These are phyloP conservation scores for Symbiodinium pilosum DNA, from an alignment of 73 alveolate species.

Conservation along the genomic window DNA sequence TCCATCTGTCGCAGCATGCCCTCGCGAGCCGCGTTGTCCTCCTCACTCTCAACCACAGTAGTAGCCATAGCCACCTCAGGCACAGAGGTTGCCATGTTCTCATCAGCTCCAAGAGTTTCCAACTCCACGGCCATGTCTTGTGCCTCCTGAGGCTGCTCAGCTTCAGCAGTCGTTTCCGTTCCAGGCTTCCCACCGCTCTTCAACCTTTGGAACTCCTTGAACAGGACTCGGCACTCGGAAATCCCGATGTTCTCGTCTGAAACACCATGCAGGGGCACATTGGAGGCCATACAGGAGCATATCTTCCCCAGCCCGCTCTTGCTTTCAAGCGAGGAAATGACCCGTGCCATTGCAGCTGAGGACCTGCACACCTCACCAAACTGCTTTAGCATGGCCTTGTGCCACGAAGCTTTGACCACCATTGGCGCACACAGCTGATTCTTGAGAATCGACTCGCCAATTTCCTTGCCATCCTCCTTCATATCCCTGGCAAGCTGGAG, in stretches of 20 bases:
- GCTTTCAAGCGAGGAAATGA: not conserved
- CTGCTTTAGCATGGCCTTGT: not conserved
- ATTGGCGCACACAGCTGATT: slow-evolving; percentile 25
- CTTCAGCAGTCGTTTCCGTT: not conserved
- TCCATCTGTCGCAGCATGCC: not conserved
- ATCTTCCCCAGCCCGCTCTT: not conserved
- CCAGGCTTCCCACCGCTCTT: not conserved
- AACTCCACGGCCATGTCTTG: not conserved
- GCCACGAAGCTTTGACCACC: slow-evolving; percentile 20
- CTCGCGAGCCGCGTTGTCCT: not conserved
- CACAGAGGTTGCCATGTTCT: not conserved
- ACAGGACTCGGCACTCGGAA: slow-evolving; percentile 2
- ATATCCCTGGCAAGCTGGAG: not conserved
- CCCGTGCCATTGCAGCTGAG: slow-evolving; percentile 9
- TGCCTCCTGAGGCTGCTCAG: not conserved
- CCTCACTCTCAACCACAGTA: not conserved
- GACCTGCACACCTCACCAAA: not conserved
- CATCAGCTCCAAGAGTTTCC: not conserved
- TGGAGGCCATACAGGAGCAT: not conserved
- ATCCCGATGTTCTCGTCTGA: not conserved
- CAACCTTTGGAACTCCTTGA: not conserved
- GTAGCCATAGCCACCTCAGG: not conserved
- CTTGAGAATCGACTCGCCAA: slow-evolving; percentile 12
- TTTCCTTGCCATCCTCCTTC: not conserved
- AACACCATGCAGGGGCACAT: slow-evolving; percentile 21